Evolutionary conservation across 352 stramenopile species (phyloP).

Genomic region (Elongisporangium senticosum): DNA sequence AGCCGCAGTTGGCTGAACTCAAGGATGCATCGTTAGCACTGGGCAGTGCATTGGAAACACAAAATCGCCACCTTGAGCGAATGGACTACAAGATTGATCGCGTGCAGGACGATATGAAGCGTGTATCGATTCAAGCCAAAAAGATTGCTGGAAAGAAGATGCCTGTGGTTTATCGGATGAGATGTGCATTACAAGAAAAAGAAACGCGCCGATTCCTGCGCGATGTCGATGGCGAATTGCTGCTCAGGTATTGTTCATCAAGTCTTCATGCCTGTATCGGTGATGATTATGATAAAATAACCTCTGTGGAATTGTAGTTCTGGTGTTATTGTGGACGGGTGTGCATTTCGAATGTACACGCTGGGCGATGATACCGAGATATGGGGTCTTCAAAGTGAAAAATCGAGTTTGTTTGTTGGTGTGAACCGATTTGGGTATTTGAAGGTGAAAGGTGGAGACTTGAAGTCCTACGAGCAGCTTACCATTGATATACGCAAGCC

Average conservation of each 20-base stretch:
- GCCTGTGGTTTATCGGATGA: conserved; percentile 44
- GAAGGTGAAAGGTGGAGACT: conserved; percentile 48
- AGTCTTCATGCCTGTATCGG: not conserved
- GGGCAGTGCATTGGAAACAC: conserved; percentile 46
- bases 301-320: conserved; percentile 23
- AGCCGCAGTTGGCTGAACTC: conserved; percentile 54
- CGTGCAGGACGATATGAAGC: conserved; percentile 67
- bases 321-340: conserved; percentile 55
- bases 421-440: conserved; percentile 66
- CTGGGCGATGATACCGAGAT: conserved; percentile 69
- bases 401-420: conserved; percentile 56
- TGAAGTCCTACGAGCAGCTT: conserved; percentile 79
- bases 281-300: not conserved
- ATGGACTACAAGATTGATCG: conserved; percentile 59
- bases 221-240: conserved; percentile 50
- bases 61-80: conserved; percentile 58
- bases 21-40: conserved; percentile 64
- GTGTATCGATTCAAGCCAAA: conserved; percentile 57
- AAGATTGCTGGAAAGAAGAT: conserved; percentile 35
- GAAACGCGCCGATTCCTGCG: conserved; percentile 42
- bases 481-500: conserved; percentile 40
- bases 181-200: conserved; percentile 68
- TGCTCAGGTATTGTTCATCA: conserved; percentile 33
- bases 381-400: conserved; percentile 77
- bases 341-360: conserved; percentile 70